A percentile compares a stretch with the other conserved stretches of the same genome.
These are phyloP conservation scores for Trifolium repens DNA, from an alignment of 306 rosid genomes.

Conservation along the genomic window DNA sequence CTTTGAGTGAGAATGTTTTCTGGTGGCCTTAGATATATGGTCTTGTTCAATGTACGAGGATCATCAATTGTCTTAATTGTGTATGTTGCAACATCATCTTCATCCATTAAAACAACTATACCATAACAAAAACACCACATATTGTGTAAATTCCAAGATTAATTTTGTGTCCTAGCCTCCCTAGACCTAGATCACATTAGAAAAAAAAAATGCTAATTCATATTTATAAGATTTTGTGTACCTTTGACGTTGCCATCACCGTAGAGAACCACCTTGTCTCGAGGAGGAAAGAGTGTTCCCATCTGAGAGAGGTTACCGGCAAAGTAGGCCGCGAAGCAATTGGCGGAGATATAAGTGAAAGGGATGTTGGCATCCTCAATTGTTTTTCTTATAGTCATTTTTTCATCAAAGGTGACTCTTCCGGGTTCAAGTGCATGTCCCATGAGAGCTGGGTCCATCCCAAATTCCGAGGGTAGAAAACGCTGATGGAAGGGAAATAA, in stretches of 20 bases:
- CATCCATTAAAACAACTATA: slow-evolving; percentile 63
- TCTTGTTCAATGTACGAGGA: slow-evolving; percentile 80
- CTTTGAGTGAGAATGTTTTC: slow-evolving; percentile 72
- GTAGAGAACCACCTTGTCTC: slow-evolving; percentile 58
- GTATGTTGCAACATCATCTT: slow-evolving; percentile 75
- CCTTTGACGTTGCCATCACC: slow-evolving; percentile 86
- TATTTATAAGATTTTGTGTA: neutral
- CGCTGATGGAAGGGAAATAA: slow-evolving; percentile 49
- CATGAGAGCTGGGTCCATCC: slow-evolving; percentile 81
- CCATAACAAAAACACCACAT: slow-evolving; percentile 9
- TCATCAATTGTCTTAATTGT: slow-evolving; percentile 77
- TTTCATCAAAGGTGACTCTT: slow-evolving; percentile 82
- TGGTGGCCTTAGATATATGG: slow-evolving; percentile 73
- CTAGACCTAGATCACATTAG: neutral
- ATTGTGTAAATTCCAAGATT: neutral
- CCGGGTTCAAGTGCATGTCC: slow-evolving; percentile 86
- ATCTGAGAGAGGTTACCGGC: slow-evolving; percentile 79
- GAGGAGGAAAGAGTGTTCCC: slow-evolving; percentile 68
- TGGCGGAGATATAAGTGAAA: slow-evolving; percentile 76
- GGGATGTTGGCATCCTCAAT: slow-evolving; percentile 84
- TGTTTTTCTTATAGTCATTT: slow-evolving; percentile 71
- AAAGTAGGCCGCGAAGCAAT: slow-evolving; percentile 78
- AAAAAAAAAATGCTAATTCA: neutral
- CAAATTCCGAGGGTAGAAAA: slow-evolving; percentile 89
- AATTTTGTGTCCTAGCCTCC: slow-evolving; percentile 2